Base-by-base conservation (phyloP, 768 basidiomycete genomes). In the Plicaturopsis crispa region DNA sequence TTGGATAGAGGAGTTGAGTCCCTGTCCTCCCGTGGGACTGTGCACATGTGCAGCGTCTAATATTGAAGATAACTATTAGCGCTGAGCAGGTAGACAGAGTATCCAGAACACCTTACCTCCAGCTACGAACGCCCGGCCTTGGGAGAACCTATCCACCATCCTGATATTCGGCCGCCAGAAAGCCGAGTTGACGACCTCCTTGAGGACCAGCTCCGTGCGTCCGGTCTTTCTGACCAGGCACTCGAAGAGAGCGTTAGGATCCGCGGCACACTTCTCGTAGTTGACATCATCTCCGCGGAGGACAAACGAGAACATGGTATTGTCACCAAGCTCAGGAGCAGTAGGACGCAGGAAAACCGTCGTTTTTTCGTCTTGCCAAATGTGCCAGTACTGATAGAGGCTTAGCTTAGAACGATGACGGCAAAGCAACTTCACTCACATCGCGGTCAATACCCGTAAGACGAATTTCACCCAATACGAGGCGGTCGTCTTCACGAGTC, bases 1-100 rank as follows among this genome's bases (percentile, higher is more conserved):
- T 34, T 58, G 56, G 22, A 54, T 48, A 34, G 47, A 43, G 17
- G 45, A 51, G 31, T 58, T 58, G 37, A 58, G 42, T 4, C 56
- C 55, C 43, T 47, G 31, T 8, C 26, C 40, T 2, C 42, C 40
- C 33, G 37, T 2, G 12, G 48, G 51, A 24, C 35, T 41, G 36
- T 54, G 51, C 8, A 52, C 44, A 30, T 52, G 49, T 4, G 44
- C 44, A 10, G 51, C 44, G 34, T 52, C 49, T 52, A 24, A 8
- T 24, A n/a, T 37, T 39, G 2, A 35, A 17, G 26, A 5, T 18
- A 4, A 7, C 7, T 3, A n/a, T 40, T 35, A 36, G 31, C 24
- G 12, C 26, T 13, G n/a, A 2, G 22, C 12, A 28, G 16, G 24
- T 13, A 12, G 22, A 13, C 10, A 28, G 13, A 6, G 14, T 33